Evolutionary conservation across 176 grass and related monocot species (phyloP).

Genomic region (Ensete ventricosum): DNA sequence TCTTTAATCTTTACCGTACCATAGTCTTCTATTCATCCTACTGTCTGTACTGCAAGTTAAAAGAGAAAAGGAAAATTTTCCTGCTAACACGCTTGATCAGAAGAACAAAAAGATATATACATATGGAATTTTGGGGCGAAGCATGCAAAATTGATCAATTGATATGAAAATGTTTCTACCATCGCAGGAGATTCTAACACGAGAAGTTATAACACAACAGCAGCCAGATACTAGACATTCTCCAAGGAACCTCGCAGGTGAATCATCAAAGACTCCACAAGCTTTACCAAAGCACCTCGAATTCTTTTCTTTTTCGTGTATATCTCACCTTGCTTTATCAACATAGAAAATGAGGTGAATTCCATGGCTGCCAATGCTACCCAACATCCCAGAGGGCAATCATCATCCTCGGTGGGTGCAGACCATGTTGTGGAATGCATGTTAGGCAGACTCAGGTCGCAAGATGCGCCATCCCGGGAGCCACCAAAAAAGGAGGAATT

Average conservation of each 20-base stretch:
- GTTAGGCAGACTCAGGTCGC: slow-evolving; percentile 24
- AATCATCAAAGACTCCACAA: not conserved
- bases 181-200: slow-evolving; percentile 51
- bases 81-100: not conserved
- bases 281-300: not conserved
- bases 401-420: slow-evolving; percentile 30
- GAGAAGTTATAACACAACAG: slow-evolving; percentile 38
- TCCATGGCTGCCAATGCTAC: slow-evolving; percentile 9
- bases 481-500: slow-evolving; percentile 24
- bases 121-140: not conserved
- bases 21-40: too few relatives aligned
- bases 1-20: not conserved
- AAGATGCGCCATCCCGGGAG: slow-evolving; percentile 32
- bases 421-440: slow-evolving; percentile 39
- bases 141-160: not conserved
- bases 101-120: not conserved
- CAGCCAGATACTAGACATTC: slow-evolving; percentile 43
- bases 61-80: too few relatives aligned
- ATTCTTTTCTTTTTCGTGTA: slow-evolving; percentile 2
- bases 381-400: slow-evolving; percentile 25
- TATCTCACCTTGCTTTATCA: slow-evolving; percentile 1
- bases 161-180: not conserved
- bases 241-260: slow-evolving; percentile 37
- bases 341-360: slow-evolving; percentile 48
- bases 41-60: too few relatives aligned